Base-by-base conservation (phyloP, 805 yeast species). In the Metschnikowia aberdeeniae region DNA sequence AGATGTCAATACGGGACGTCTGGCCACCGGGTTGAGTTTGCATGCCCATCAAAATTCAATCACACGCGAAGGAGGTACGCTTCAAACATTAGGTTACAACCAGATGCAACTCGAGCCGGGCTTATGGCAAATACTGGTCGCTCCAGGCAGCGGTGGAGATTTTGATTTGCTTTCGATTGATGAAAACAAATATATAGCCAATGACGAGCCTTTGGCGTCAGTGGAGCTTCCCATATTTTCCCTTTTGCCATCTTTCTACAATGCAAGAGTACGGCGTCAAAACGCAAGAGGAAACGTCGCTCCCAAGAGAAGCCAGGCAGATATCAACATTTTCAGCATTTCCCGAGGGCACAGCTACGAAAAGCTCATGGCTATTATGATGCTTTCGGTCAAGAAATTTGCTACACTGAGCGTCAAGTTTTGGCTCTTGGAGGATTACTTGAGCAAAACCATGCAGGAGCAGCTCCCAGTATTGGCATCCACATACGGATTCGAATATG, bases 341-440 rank as follows among this genome's bases (percentile, higher is more conserved):
- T 92, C 95, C 0, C 81, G 90, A 52, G 96, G 96, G 0, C 88
- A 81, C 51, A 63, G 81, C 32, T 87, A 88, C 60, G 96, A 88
- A 59, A 67, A 88, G 49, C 76, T 88, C 39, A 55, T 84, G 46
- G 73, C 84, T 12, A 84, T 84, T n/a, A 88, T 88, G 96, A 82
- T 83, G 43, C 80, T 80, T 0, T 84, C 93, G 3, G 90, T 87
- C 1, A 79, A 78, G 77, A 68, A 70, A 24, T 81, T 84, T 52
- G 67, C 79, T 1, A 79, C 78, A 42, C 70, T 81, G 0, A 54
- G 50, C 42, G 82, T 88, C 24, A 86, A 84, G 59, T 86, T 90
- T 60, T 89, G 97, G 97, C 67, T 92, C 11, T 73, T 89, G 49
- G 95, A 88, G 52, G 84, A 86, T 61, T 88, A 80, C 58, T 70